These are phyloP conservation scores for Astragalus glycyphyllos DNA, from an alignment of 306 rosid species.

Conservation along the genomic window DNA sequence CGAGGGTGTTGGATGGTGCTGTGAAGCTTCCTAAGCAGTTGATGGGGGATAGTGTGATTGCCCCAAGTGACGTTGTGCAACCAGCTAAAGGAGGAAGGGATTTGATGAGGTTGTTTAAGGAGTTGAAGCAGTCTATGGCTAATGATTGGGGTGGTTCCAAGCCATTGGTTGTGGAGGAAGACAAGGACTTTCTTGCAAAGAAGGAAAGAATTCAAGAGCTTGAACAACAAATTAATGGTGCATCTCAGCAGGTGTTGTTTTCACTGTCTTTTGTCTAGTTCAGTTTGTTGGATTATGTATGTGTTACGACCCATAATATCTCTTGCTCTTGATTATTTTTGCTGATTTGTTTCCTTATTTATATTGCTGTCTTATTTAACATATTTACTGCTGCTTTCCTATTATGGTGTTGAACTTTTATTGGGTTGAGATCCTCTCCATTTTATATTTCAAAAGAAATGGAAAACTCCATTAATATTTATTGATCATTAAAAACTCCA, in stretches of 20 bases:
- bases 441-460: too few relatives aligned
- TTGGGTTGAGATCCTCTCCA: too few relatives aligned
- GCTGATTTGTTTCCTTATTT: too few relatives aligned
- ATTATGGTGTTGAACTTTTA: too few relatives aligned
- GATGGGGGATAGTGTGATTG: constrained; percentile 59
- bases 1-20: constrained; percentile 90
- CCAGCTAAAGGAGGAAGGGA: constrained; percentile 93
- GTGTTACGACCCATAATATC: too few relatives aligned
- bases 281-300: constrained; percentile 11
- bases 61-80: constrained; percentile 81
- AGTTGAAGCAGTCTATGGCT: constrained; percentile 85
- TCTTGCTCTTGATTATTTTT: too few relatives aligned
- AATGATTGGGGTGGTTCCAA: constrained; percentile 93
- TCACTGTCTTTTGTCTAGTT: constrained; percentile 9
- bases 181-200: constrained; percentile 85
- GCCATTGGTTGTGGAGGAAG: constrained; percentile 87
- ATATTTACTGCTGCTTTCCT: too few relatives aligned
- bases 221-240: constrained; percentile 77
- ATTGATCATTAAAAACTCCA: too few relatives aligned
- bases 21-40: constrained; percentile 83
- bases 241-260: constrained; percentile 78
- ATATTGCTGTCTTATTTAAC: too few relatives aligned
- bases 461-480: too few relatives aligned
- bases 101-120: constrained; percentile 90
- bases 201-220: constrained; percentile 70